Conservation (phyloP, 164 flowering plant genomes). For the Aristolochia contorta region DNA sequence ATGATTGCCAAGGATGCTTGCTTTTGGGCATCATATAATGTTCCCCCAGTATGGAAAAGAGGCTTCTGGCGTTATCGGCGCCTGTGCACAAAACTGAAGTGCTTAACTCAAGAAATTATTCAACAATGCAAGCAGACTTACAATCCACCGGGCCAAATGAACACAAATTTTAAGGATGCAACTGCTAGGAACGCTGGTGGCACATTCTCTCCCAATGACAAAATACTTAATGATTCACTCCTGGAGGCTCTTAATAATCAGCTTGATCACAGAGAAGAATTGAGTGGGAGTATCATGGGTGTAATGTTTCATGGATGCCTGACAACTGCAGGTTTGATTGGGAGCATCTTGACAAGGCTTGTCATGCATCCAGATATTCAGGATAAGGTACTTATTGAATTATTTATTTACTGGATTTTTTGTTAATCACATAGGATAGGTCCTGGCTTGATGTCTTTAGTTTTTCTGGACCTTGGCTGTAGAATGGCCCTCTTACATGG, state of each 20-base stretch:
- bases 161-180: constrained; percentile 4
- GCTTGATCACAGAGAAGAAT: constrained; percentile 22
- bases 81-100: constrained; percentile 37
- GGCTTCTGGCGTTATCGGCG: constrained; percentile 51
- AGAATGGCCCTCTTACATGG: too few species aligned
- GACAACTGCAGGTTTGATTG: constrained; percentile 39
- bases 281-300: constrained; percentile 42
- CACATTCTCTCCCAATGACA: constrained; percentile 8
- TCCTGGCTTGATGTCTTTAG: too few species aligned
- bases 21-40: constrained; percentile 53
- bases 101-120: constrained; percentile 44
- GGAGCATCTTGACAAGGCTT: constrained; percentile 40
- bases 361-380: constrained; percentile 49
- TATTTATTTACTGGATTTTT: background rate
- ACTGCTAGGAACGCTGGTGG: constrained; percentile 11
- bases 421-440: background rate
- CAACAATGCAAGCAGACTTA: constrained; percentile 23
- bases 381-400: constrained; percentile 27
- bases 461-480: too few species aligned
- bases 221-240: constrained; percentile 10
- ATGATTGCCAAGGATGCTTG: constrained; percentile 54
- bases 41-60: constrained; percentile 54
- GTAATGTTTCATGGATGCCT: constrained; percentile 60
- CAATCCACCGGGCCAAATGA: constrained; percentile 12
- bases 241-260: constrained; percentile 19